phyloP scores from a whole-genome alignment of 345 rosid species.

The Eucalyptus regnans region DNA sequence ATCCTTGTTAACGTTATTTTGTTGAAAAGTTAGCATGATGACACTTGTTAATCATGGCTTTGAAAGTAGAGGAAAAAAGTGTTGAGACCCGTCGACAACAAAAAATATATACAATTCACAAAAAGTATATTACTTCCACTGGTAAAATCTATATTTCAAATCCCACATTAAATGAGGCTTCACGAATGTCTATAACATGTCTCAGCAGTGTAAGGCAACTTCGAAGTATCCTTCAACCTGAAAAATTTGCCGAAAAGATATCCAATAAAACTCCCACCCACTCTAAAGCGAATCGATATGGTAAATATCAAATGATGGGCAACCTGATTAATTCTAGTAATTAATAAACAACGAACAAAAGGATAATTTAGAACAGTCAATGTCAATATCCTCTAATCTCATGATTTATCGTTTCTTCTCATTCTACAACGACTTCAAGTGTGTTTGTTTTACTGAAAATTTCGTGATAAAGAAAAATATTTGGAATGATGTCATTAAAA shows the following conservation, averaged over 20 bases:
- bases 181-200: background rate
- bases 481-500: accelerated
- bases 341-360: background rate
- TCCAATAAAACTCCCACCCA: background rate
- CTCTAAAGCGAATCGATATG: background rate
- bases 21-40: background rate
- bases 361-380: background rate
- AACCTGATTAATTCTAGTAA: background rate
- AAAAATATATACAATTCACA: background rate
- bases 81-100: background rate
- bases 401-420: background rate
- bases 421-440: background rate
- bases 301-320: background rate
- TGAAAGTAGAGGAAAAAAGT: background rate
- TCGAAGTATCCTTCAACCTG: background rate
- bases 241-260: background rate
- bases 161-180: background rate
- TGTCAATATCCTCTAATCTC: background rate
- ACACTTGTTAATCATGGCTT: background rate
- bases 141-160: background rate
- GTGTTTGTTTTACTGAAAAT: background rate
- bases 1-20: background rate
- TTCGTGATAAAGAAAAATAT: background rate
- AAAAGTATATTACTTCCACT: background rate
- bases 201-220: background rate